Percentiles rank a stretch among this genome's conserved stretches.
Evolutionary conservation across 2,329 filamentous ascomycete species (phyloP).

Genomic region (Alternaria atra): DNA sequence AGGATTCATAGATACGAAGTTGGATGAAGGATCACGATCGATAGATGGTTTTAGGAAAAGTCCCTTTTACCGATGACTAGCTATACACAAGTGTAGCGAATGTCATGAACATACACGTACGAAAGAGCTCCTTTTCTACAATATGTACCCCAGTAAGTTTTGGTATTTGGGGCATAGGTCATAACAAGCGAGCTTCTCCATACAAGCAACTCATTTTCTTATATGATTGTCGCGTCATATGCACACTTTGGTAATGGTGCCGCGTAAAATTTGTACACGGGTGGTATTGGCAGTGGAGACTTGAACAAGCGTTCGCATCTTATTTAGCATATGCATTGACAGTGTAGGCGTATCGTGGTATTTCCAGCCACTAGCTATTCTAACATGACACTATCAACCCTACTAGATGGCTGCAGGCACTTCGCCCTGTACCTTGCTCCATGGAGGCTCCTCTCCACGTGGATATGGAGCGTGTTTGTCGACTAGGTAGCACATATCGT

Average conservation of each 20-base stretch:
- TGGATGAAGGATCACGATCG: not conserved
- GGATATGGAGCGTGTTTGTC: not conserved
- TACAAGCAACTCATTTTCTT: no score
- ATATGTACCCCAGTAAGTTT: not conserved
- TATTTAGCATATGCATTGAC: not conserved
- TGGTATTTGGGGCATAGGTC: no score
- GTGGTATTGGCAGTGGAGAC: no score
- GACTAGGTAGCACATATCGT: not conserved
- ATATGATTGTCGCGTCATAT: not conserved
- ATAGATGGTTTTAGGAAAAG: not conserved
- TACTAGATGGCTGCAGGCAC: not conserved
- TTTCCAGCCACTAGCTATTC: fast-evolving
- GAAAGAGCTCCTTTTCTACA: not conserved
- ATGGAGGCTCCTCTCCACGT: not conserved
- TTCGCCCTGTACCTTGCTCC: not conserved
- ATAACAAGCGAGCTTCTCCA: no score
- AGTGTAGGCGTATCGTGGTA: fast-evolving
- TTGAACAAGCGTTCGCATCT: no score
- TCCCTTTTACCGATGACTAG: not conserved
- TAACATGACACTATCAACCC: not conserved
- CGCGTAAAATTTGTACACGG: no score
- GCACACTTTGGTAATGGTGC: no score
- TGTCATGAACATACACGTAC: not conserved
- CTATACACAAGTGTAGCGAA: not conserved
- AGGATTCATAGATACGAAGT: not conserved